Conservation (phyloP, 2,329 filamentous ascomycete genomes). For the Verticillium longisporum region DNA sequence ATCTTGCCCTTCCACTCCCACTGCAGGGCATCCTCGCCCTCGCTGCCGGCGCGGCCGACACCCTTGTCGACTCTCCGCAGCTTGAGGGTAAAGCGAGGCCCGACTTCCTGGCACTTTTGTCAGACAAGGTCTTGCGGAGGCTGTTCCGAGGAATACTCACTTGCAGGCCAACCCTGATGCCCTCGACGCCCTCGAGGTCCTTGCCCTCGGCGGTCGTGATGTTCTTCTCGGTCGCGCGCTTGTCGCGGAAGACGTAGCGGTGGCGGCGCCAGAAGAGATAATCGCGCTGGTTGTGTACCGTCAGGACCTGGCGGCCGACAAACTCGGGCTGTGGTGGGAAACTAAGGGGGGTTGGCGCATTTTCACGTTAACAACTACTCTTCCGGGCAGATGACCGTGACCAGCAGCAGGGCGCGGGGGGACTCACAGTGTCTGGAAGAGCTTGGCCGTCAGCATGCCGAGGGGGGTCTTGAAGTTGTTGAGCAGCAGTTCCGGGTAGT, state of each 20-base stretch:
- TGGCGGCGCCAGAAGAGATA: constrained; percentile 92
- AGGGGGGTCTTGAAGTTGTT: constrained; percentile 95
- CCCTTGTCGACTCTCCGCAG: constrained; percentile 86
- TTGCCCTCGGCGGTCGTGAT: constrained; percentile 77
- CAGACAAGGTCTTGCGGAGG: neutral
- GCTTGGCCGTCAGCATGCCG: constrained; percentile 76
- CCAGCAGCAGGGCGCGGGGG: neutral
- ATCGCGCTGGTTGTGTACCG: constrained; percentile 89
- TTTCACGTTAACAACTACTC: constrained; percentile 17
- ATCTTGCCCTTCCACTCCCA: constrained; percentile 97
- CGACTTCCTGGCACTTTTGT: constrained; percentile 35
- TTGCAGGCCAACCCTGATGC: constrained; percentile 79
- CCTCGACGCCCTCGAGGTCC: constrained; percentile 76
- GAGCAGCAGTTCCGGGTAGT: constrained; percentile 82
- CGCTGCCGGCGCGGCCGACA: constrained; percentile 61
- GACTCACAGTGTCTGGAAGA: constrained; percentile 68
- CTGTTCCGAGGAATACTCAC: constrained; percentile 36
- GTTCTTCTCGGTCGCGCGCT: constrained; percentile 77
- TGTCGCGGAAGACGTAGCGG: constrained; percentile 88
- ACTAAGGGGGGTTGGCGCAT: neutral
- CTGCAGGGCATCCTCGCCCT: constrained; percentile 69
- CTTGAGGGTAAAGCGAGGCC: constrained; percentile 71
- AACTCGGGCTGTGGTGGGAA: constrained; percentile 72
- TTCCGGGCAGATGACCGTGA: neutral
- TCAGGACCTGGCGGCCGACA: constrained; percentile 81